Conservation (phyloP, 148 eudicot genomes). For the Dysphania ambrosioides region DNA sequence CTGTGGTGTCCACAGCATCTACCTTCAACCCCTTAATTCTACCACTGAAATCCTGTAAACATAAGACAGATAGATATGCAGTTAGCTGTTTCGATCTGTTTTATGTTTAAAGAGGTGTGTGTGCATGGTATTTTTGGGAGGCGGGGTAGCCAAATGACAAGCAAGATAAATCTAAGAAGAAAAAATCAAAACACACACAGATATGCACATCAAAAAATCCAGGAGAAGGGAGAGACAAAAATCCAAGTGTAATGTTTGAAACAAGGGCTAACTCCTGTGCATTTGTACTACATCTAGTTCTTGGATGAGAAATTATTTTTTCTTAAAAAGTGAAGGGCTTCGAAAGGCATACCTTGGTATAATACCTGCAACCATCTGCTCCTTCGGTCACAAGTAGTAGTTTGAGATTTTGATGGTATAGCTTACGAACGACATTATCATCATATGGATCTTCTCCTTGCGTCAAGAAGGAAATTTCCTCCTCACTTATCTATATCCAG, state of each 20-base stretch:
- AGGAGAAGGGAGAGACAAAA: background rate
- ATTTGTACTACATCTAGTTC: too few relatives aligned
- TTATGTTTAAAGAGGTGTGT: background rate
- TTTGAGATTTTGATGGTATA: constrained; percentile 85
- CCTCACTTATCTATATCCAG: constrained; percentile 72
- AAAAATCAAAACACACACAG: too few relatives aligned
- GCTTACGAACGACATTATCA: constrained; percentile 84
- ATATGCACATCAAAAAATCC: too few relatives aligned
- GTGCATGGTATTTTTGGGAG: background rate
- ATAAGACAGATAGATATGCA: background rate
- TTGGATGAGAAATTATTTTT: background rate
- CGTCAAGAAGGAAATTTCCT: constrained; percentile 83
- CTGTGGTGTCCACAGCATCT: constrained; percentile 83
- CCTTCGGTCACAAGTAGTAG: constrained; percentile 34
- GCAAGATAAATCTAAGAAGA: too few relatives aligned
- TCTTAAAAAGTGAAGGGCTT: background rate
- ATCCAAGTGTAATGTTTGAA: background rate
- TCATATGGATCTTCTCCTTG: constrained; percentile 93
- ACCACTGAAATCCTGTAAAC: constrained; percentile 80
- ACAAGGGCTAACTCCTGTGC: background rate
- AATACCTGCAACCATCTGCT: constrained; percentile 86
- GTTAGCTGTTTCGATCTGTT: background rate
- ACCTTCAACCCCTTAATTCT: constrained; percentile 73
- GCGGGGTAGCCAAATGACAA: too few relatives aligned
- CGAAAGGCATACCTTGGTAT: constrained; percentile 63